Conservation (phyloP, 352 stramenopile genomes). For the Phytopythium chamaehyphon region DNA sequence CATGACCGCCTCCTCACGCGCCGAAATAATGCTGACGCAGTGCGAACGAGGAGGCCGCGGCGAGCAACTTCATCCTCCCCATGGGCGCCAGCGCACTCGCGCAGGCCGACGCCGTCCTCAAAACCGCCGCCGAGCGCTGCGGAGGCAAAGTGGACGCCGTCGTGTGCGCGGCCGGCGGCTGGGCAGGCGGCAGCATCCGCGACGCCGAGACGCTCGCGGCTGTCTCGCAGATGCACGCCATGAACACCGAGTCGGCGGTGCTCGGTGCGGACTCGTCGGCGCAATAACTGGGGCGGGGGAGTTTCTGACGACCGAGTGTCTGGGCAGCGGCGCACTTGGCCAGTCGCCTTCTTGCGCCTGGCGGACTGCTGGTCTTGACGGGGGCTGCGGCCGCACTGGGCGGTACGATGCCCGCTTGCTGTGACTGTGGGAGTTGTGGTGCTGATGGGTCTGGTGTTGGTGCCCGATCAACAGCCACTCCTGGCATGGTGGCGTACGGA, state of each 20-base stretch:
- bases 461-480: constrained; percentile 28
- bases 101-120: constrained; percentile 47
- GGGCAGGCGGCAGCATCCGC: constrained; percentile 73
- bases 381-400: constrained; percentile 75
- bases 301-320: no score
- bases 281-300: neutral
- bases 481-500: constrained; percentile 85
- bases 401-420: constrained; percentile 13
- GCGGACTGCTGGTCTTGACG: constrained; percentile 79
- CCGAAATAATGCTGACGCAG: constrained; percentile 5
- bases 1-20: neutral
- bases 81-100: constrained; percentile 34
- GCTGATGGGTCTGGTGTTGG: neutral
- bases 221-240: constrained; percentile 62
- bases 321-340: constrained; percentile 82
- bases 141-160: constrained; percentile 62
- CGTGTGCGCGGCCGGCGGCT: constrained; percentile 77
- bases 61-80: constrained; percentile 44
- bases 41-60: constrained; percentile 45
- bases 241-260: constrained; percentile 80
- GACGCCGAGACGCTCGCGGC: constrained; percentile 58
- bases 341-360: constrained; percentile 49
- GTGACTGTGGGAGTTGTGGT: neutral
- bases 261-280: constrained; percentile 27
- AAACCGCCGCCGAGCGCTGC: constrained; percentile 40